Conservation (phyloP, 352 stramenopile species). For the Pythium brachiatum region DNA sequence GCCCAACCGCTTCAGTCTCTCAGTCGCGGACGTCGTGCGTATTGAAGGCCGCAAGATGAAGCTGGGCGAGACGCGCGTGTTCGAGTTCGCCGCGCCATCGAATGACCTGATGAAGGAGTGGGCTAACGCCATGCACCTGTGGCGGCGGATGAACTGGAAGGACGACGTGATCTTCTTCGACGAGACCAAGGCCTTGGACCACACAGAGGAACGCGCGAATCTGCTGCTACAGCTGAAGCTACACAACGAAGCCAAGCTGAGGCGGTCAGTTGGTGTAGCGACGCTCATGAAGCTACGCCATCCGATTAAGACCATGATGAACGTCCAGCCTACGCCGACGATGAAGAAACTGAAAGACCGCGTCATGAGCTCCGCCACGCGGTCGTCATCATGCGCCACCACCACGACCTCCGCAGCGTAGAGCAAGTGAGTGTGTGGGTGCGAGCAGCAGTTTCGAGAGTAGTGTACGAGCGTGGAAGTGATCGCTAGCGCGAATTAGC, state of each 20-base stretch:
- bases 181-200: slow-evolving; percentile 41
- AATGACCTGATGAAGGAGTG: slow-evolving; percentile 86
- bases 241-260: slow-evolving; percentile 44
- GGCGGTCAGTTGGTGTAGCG: slow-evolving; percentile 30
- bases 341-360: slow-evolving; percentile 66
- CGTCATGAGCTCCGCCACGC: slow-evolving; percentile 19
- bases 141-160: slow-evolving; percentile 86
- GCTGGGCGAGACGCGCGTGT: slow-evolving; percentile 54
- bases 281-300: slow-evolving; percentile 50
- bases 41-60: slow-evolving; percentile 81
- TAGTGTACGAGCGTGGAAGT: not conserved
- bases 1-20: slow-evolving; percentile 73
- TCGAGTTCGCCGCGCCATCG: slow-evolving; percentile 67
- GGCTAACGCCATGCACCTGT: slow-evolving; percentile 80
- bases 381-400: slow-evolving; percentile 26
- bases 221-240: slow-evolving; percentile 59
- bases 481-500: not conserved
- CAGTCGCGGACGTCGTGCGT: slow-evolving; percentile 59
- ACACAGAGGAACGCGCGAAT: slow-evolving; percentile 54
- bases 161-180: slow-evolving; percentile 87
- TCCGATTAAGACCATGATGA: slow-evolving; percentile 56
- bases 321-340: slow-evolving; percentile 52
- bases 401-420: slow-evolving; percentile 28
- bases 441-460: not conserved
- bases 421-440: not conserved